Percentiles rank a stretch among this genome's conserved stretches.
These are phyloP conservation scores for Mycocentrospora acerina DNA, from an alignment of 2,329 filamentous ascomycete species.

Conservation along the genomic window DNA sequence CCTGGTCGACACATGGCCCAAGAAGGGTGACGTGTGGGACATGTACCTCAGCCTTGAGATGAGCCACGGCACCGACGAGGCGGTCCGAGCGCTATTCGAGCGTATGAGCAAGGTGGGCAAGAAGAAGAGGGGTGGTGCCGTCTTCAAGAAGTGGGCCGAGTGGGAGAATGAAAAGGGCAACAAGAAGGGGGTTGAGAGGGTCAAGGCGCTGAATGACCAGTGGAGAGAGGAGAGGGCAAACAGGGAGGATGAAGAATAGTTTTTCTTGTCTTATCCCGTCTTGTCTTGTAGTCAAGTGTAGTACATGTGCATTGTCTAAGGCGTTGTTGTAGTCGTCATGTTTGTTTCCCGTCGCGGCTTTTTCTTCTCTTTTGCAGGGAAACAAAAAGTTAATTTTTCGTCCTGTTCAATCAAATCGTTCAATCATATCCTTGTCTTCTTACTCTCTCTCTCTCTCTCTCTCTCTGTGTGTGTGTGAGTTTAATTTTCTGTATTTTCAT, in stretches of 20 bases:
- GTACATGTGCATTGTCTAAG: no score
- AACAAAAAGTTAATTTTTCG: no score
- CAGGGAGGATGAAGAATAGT: constrained; percentile 15
- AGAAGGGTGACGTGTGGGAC: constrained; percentile 91
- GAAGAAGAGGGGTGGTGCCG: constrained; percentile 76
- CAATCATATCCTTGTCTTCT: no score
- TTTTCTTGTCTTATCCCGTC: no score
- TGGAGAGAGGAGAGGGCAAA: constrained; percentile 58
- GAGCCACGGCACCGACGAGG: constrained; percentile 58
- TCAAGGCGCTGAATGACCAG: constrained; percentile 69
- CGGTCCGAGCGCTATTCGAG: constrained; percentile 78
- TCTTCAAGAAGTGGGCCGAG: constrained; percentile 89
- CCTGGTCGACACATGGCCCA: constrained; percentile 79
- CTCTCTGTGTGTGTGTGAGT: no score
- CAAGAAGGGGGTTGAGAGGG: constrained; percentile 68
- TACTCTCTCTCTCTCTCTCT: no score
- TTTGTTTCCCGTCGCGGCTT: no score
- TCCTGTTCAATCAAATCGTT: no score
- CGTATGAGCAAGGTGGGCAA: constrained; percentile 68
- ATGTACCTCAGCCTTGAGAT: constrained; percentile 83
- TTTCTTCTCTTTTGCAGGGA: no score
- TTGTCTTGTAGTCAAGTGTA: no score
- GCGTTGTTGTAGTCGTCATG: no score
- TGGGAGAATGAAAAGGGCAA: constrained; percentile 77
- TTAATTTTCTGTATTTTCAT: no score